Conservation (phyloP, 2,329 filamentous ascomycete genomes). For the Zymoseptoria tritici region DNA sequence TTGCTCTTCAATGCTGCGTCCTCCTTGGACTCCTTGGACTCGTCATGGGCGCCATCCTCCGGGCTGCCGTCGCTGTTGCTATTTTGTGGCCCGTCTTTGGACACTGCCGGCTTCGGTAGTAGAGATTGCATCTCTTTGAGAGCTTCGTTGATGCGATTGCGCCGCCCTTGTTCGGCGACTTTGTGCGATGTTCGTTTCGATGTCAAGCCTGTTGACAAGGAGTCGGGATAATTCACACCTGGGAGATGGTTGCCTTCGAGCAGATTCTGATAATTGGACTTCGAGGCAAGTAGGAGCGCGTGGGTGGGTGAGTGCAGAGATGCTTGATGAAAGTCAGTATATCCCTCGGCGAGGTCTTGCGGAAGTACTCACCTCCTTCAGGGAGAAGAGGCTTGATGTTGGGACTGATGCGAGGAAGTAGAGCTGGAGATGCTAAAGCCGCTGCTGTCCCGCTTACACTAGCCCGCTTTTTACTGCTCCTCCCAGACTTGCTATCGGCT, state of each 20-base stretch:
- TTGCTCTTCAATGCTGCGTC: conserved; percentile 43
- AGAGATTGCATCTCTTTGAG: conserved; percentile 84
- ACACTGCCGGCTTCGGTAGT: conserved; percentile 50
- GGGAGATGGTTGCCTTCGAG: conserved; percentile 79
- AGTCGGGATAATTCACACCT: conserved; percentile 66
- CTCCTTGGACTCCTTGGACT: conserved; percentile 29
- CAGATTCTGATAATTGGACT: conserved; percentile 98
- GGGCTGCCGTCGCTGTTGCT: conserved; percentile 35
- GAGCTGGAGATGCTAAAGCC: conserved; percentile 73
- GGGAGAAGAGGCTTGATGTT: conserved; percentile 88
- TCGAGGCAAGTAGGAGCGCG: conserved; percentile 75
- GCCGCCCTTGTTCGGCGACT: conserved; percentile 88
- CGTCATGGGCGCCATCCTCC: conserved; percentile 40
- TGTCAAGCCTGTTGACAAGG: conserved; percentile 85
- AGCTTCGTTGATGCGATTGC: conserved; percentile 91
- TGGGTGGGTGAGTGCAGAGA: conserved; percentile 51
- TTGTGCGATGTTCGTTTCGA: conserved; percentile 97
- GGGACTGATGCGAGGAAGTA: conserved; percentile 84
- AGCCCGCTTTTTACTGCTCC: conserved; percentile 54
- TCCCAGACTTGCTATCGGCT: conserved; percentile 39
- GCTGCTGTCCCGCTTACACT: conserved; percentile 53
- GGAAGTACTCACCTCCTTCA: conserved; percentile 49
- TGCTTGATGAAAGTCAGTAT: conserved; percentile 21
- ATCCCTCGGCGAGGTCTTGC: background rate
- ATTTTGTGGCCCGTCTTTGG: conserved; percentile 17